Percentiles rank a stretch among this genome's conserved stretches.
phyloP scores from a whole-genome alignment of 805 yeast species.

The Candida koratica region DNA sequence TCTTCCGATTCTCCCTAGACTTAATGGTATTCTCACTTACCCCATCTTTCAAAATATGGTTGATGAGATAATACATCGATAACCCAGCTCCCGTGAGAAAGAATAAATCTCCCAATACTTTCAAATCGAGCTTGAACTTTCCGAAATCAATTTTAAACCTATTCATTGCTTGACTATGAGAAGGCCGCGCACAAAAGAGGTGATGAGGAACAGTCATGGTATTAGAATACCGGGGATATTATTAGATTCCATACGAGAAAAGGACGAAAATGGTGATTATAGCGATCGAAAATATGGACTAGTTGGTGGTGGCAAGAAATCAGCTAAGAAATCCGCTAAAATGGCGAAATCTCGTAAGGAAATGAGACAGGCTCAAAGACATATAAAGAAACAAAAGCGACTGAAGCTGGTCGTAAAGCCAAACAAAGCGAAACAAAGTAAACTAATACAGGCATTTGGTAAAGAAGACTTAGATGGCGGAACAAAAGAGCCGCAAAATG shows the following conservation, averaged over 20 bases:
- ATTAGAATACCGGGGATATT: conserved; percentile 54
- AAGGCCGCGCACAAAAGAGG: conserved; percentile 1
- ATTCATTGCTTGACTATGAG: conserved; percentile 24
- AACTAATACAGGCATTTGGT: too few relatives aligned
- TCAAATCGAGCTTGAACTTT: conserved; percentile 30
- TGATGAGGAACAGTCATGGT: conserved; percentile 29
- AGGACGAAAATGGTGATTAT: conserved; percentile 42
- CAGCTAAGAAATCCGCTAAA: conserved; percentile 2
- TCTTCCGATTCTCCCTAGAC: conserved; percentile 62
- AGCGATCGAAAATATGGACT: conserved; percentile 20
- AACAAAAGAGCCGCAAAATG: too few relatives aligned
- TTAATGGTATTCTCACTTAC: conserved; percentile 27
- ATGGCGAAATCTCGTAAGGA: conserved; percentile 28
- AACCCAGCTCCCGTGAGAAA: conserved; percentile 58
- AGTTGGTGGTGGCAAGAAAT: conserved; percentile 1
- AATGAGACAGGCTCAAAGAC: conserved; percentile 32
- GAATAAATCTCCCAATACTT: conserved; percentile 39
- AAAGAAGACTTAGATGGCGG: too few relatives aligned
- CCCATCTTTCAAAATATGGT: conserved; percentile 35
- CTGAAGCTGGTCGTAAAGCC: conserved; percentile 1
- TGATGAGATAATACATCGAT: conserved; percentile 62
- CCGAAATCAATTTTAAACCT: conserved; percentile 34
- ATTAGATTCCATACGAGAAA: conserved; percentile 45
- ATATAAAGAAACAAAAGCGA: conserved; percentile 30
- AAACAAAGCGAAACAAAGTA: too few relatives aligned